Evolutionary conservation across 495 filamentous ascomycete genomes (phyloP).

Genomic region (Annulohypoxylon bovei): DNA sequence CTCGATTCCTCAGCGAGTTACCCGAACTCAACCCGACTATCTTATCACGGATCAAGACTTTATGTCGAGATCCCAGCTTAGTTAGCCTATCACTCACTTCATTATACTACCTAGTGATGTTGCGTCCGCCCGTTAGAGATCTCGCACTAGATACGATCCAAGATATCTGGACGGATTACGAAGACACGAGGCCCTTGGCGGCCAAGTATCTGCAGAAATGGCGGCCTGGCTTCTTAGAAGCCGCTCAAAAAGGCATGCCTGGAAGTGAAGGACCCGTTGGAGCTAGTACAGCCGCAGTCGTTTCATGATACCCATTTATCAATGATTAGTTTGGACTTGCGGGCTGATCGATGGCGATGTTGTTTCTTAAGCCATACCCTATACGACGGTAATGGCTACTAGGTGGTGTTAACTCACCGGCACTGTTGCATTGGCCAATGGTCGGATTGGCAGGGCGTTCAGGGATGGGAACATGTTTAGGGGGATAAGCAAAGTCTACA

Average conservation of each 20-base stretch:
- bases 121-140: slow-evolving; percentile 83
- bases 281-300: slow-evolving; percentile 20
- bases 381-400: neutral
- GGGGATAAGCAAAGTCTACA: neutral
- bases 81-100: slow-evolving; percentile 60
- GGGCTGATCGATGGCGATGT: neutral
- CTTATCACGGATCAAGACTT: slow-evolving; percentile 75
- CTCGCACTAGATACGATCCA: slow-evolving; percentile 83
- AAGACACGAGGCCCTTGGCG: slow-evolving; percentile 63
- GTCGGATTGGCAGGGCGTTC: neutral
- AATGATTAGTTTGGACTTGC: slow-evolving; percentile 2
- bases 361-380: neutral
- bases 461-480: neutral
- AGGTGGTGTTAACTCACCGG: neutral
- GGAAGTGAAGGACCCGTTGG: slow-evolving; percentile 20
- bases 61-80: slow-evolving; percentile 88
- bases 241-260: slow-evolving; percentile 38
- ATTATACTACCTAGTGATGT: slow-evolving; percentile 79
- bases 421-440: neutral
- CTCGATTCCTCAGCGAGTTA: slow-evolving; percentile 90
- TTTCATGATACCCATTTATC: slow-evolving; percentile 33
- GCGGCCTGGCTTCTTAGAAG: slow-evolving; percentile 61
- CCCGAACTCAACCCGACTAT: slow-evolving; percentile 77
- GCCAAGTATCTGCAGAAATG: slow-evolving; percentile 64
- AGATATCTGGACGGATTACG: slow-evolving; percentile 83